Percentiles rank a stretch among this genome's conserved stretches.
Conservation (phyloP, 352 stramenopile species). For the Phytophthora fragariae region DNA sequence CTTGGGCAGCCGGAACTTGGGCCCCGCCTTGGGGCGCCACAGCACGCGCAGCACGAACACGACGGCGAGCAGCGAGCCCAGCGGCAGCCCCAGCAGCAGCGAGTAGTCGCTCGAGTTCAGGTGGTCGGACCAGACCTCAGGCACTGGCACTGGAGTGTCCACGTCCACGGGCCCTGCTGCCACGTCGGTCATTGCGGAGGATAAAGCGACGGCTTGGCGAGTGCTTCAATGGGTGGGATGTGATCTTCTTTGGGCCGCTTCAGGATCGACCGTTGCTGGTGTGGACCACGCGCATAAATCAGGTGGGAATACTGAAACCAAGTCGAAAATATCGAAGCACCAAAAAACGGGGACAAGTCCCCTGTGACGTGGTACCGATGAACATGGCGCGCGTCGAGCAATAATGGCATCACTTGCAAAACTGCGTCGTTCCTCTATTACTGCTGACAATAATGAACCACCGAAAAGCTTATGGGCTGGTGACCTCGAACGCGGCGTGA, state of each 20-base stretch:
- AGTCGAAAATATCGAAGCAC: conserved; percentile 30
- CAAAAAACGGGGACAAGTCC: conserved; percentile 2
- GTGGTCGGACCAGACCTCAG: conserved; percentile 68
- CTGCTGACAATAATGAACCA: conserved; percentile 4
- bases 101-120: conserved; percentile 65
- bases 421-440: conserved; percentile 16
- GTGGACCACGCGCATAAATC: conserved; percentile 45
- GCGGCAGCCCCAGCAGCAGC: conserved; percentile 69
- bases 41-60: conserved; percentile 75
- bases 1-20: conserved; percentile 85
- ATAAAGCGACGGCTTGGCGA: no score
- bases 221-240: no score
- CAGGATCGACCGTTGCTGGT: conserved; percentile 9
- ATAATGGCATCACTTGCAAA: background rate
- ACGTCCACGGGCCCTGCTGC: background rate
- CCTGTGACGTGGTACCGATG: background rate
- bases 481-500: conserved; percentile 39
- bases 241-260: conserved; percentile 27
- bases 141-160: conserved; percentile 17
- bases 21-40: conserved; percentile 72
- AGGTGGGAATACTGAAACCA: conserved; percentile 30
- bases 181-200: conserved; percentile 20
- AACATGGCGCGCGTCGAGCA: conserved; percentile 12
- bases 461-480: background rate
- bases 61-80: conserved; percentile 64